phyloP scores from a whole-genome alignment of 2,329 filamentous ascomycete genomes.

The Pseudofabraea citricarpa region DNA sequence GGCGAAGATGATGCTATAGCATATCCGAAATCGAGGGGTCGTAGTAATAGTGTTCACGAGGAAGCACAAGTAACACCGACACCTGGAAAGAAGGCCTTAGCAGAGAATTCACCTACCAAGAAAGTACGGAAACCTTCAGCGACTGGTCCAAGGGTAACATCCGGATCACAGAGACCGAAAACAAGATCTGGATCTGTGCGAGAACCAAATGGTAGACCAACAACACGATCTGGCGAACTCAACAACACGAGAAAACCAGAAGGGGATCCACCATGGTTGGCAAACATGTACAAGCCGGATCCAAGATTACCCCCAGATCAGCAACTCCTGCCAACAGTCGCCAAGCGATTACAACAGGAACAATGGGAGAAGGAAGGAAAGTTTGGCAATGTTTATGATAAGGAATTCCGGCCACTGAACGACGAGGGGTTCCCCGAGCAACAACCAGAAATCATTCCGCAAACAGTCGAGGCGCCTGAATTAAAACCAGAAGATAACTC shows the following conservation, averaged over 20 bases:
- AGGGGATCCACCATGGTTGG: conserved; percentile 93
- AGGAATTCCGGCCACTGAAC: conserved; percentile 79
- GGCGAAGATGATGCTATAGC: conserved; percentile 55
- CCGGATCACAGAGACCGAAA: conserved; percentile 43
- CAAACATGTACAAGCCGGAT: conserved; percentile 92
- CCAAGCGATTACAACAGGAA: conserved; percentile 85
- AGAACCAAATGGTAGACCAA: conserved; percentile 47
- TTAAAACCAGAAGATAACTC: conserved; percentile 25
- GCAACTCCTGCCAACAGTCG: conserved; percentile 91
- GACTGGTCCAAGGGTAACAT: conserved; percentile 23
- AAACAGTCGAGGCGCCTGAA: conserved; percentile 10
- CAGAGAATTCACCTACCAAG: conserved; percentile 53
- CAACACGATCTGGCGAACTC: conserved; percentile 56
- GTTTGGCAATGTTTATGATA: conserved; percentile 80
- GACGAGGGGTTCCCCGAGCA: conserved; percentile 45
- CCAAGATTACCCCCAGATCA: conserved; percentile 90
- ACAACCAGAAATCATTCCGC: conserved; percentile 4
- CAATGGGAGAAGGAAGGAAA: conserved; percentile 92
- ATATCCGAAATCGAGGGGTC: conserved; percentile 58
- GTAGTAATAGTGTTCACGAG: conserved; percentile 64
- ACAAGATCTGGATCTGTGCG: conserved; percentile 54
- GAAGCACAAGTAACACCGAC: conserved; percentile 39
- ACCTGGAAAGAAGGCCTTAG: conserved; percentile 25
- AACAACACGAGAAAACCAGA: conserved; percentile 60
- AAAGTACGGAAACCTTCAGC: conserved; percentile 20